Evolutionary conservation across 768 basidiomycete species (phyloP), one percentile per base, ranked within the genome.

Genomic region (Solioccasus polychromus): DNA sequence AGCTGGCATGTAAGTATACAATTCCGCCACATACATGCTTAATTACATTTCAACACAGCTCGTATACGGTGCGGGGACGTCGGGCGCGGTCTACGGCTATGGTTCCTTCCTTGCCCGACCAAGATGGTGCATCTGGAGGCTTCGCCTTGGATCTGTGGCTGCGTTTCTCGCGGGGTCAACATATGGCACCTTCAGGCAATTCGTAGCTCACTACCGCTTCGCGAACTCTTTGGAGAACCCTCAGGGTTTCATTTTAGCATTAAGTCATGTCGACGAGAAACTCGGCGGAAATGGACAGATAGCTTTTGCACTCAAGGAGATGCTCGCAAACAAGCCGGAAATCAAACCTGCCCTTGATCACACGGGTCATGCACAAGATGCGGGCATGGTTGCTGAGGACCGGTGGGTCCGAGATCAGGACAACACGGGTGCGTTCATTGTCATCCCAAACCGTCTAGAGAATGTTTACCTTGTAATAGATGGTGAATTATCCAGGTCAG

Each of bases 1-100:
- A 70, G 76, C 49, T 70, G 66, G 50, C 70, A 72, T 45, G 71
- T 76, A 39, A 69, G 75, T 53, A 38, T 54, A 12, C 51, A 50
- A 34, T 9, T 26, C 26, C 26, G 11, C 26, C 7, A 28, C n/a
- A n/a, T 35, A 30, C 45, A 39, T 32, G n/a, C 22, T 22, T 49
- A 24, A 58, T 32, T 20, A 11, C 34, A 20, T 40, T 35, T 38
- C 26, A 40, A 48, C 26, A 44, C 47, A 60, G 56, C 22, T 50
- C 18, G 49, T 31, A 8, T 65, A 64, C 46, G 58, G 54, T 20
- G 43, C 36, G 28, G 58, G 54, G 43, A 45, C 50, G 25, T 49
- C 62, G 46, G 63, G 52, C 18, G 58, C 54, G 1, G 48, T 62
- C 24, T 55, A 58, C 31, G 47, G 56, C 24, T 63, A 64, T 44